Evolutionary conservation across 2,329 filamentous ascomycete species (phyloP).

Genomic region (Apiospora hydei): DNA sequence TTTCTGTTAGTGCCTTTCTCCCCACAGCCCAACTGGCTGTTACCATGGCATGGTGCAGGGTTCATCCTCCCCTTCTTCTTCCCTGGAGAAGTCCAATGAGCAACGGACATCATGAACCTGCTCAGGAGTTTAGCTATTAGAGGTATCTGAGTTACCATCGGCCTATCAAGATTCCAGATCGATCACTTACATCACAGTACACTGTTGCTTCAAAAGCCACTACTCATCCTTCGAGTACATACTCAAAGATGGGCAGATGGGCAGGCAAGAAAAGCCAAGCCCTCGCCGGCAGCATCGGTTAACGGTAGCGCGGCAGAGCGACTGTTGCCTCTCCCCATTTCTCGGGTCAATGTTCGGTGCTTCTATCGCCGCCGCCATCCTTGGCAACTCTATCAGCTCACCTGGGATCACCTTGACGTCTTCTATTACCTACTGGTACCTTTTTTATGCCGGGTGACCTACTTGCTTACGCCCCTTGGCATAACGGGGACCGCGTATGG

Average conservation of each 20-base stretch:
- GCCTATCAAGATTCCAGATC: background rate
- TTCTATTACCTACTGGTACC: background rate
- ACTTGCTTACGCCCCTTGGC: background rate
- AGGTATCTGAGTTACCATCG: background rate
- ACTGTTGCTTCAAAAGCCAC: background rate
- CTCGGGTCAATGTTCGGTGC: slow-evolving; percentile 15
- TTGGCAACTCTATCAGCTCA: slow-evolving; percentile 1
- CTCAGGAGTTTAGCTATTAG: background rate
- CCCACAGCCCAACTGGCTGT: background rate
- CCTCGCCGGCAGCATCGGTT: background rate
- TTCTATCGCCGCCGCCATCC: background rate
- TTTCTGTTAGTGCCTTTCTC: background rate
- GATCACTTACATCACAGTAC: background rate
- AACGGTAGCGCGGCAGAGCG: background rate
- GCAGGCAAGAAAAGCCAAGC: background rate
- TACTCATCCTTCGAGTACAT: too few species aligned
- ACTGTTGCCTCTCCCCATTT: background rate
- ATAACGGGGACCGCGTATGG: background rate
- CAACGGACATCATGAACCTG: background rate
- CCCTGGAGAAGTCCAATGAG: background rate
- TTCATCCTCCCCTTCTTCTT: background rate
- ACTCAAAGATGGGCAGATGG: background rate
- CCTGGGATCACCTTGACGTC: slow-evolving; percentile 13
- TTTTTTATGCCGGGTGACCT: background rate
- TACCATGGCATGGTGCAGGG: background rate